A percentile compares a stretch with the other conserved stretches of the same genome.
Evolutionary conservation across 225 moss, liverwort and hornwort genomes (phyloP).

Genomic region (Straminergon stramineum): DNA sequence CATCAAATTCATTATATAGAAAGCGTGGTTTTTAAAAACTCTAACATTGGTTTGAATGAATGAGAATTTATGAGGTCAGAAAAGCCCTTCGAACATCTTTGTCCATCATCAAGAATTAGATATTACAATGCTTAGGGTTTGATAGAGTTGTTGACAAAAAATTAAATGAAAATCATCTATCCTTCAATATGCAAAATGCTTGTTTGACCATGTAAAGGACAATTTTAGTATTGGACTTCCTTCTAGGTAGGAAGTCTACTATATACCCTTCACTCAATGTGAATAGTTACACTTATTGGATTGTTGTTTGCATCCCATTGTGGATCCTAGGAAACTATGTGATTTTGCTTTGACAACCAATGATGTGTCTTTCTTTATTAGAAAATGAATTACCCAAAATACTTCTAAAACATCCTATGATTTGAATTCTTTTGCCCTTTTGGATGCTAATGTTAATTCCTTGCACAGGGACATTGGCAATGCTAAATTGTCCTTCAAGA

Average conservation of each 20-base stretch:
- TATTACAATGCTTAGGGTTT: fast-evolving
- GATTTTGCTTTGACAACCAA: neutral
- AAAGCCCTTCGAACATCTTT: fast-evolving
- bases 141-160: neutral
- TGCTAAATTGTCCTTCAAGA: neutral
- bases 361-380: neutral
- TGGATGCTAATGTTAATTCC: neutral
- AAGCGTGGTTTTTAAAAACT: no score
- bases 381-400: neutral
- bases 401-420: neutral
- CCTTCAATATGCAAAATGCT: neutral
- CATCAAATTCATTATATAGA: no score
- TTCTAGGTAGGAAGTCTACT: neutral
- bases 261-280: fast-evolving
- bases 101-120: fast-evolving
- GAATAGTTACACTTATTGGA: neutral
- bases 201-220: neutral
- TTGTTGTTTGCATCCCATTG: neutral
- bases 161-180: neutral
- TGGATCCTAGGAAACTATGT: neutral
- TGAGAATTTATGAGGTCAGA: neutral
- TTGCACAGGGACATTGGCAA: fast-evolving
- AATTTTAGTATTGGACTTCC: neutral
- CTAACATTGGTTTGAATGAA: neutral
- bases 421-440: neutral